phyloP scores from a whole-genome alignment of 208 protist species.

The Acanthamoeba sp. region DNA sequence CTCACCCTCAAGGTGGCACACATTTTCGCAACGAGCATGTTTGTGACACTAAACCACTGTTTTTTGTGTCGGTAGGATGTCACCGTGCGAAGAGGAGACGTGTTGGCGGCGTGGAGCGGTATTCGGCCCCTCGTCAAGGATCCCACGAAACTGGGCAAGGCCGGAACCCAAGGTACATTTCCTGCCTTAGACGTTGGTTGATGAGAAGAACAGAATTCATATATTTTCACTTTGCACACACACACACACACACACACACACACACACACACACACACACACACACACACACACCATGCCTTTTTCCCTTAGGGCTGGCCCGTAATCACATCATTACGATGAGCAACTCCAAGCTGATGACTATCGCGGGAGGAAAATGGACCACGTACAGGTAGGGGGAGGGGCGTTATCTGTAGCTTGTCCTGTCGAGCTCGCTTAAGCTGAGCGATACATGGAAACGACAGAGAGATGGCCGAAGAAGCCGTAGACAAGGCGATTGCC shows the following conservation, averaged over 20 bases:
- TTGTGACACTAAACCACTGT: too few relatives aligned
- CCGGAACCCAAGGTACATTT: neutral
- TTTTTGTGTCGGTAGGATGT: neutral
- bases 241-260: neutral
- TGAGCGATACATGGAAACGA: too few relatives aligned
- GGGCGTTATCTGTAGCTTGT: neutral
- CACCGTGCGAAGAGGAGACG: constrained; percentile 60
- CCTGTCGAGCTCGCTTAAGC: too few relatives aligned
- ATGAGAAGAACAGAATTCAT: too few relatives aligned
- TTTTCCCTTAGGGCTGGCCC: neutral
- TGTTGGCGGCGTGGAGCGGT: constrained; percentile 81
- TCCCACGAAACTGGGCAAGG: neutral
- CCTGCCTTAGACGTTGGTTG: too few relatives aligned
- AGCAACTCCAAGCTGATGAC: constrained; percentile 66
- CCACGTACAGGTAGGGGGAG: constrained; percentile 53
- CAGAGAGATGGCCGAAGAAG: constrained; percentile 78
- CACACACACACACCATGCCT: too few relatives aligned
- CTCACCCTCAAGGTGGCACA: too few relatives aligned
- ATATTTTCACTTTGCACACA: too few relatives aligned
- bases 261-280: neutral
- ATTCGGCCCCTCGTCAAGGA: constrained; percentile 80
- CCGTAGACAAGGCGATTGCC: constrained; percentile 71
- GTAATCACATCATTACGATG: constrained; percentile 75
- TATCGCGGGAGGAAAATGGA: constrained; percentile 83
- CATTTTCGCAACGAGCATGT: too few relatives aligned